A percentile compares a stretch with the other conserved stretches of the same genome.
These are phyloP conservation scores for Suillus weaverae DNA, from an alignment of 768 basidiomycete species.

Conservation along the genomic window DNA sequence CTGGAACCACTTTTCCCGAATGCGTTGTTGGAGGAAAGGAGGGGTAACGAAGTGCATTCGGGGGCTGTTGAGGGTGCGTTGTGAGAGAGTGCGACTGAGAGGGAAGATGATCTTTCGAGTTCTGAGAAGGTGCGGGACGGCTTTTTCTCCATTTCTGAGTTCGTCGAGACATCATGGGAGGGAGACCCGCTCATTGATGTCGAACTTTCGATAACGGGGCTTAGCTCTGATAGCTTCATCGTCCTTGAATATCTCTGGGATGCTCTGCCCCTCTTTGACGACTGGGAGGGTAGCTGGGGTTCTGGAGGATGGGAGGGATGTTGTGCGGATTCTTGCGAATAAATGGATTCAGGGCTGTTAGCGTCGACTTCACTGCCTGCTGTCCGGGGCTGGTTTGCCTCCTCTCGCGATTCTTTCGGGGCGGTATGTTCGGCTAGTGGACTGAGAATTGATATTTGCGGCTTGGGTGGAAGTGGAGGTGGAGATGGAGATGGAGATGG, in stretches of 20 bases:
- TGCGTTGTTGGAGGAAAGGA: constrained; percentile 25
- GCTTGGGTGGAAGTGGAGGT: not conserved
- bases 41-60: constrained; percentile 8
- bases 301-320: constrained; percentile 5
- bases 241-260: constrained; percentile 11
- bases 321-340: constrained; percentile 27
- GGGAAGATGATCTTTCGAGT: not conserved
- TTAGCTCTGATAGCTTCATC: constrained; percentile 11
- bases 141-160: not conserved
- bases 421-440: not conserved
- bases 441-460: not conserved
- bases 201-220: constrained; percentile 22
- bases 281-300: not conserved
- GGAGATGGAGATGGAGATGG: not conserved
- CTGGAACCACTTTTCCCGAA: constrained; percentile 28
- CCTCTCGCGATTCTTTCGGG: not conserved
- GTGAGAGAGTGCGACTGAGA: not conserved
- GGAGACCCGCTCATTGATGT: not conserved
- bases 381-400: not conserved
- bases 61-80: constrained; percentile 16
- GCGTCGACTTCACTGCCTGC: not conserved
- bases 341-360: constrained; percentile 15
- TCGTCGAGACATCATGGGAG: not conserved
- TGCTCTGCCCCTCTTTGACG: constrained; percentile 12
- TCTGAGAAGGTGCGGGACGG: not conserved